These are phyloP conservation scores for Nakazawaea ishiwadae DNA, from an alignment of 805 yeast genomes.

Conservation along the genomic window DNA sequence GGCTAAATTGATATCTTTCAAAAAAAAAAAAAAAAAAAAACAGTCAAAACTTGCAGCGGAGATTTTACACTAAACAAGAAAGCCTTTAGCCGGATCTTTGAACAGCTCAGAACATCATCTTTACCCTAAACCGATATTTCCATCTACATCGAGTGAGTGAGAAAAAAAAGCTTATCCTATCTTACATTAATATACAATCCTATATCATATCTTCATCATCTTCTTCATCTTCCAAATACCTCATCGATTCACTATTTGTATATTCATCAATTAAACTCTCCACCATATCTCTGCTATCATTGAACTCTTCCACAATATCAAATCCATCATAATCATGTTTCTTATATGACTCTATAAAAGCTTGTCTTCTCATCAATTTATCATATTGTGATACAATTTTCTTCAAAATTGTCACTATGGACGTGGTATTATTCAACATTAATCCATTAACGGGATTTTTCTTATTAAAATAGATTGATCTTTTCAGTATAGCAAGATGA, in stretches of 20 bases:
- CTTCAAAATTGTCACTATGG: conserved; percentile 61
- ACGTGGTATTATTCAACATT: conserved; percentile 79
- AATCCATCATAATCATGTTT: conserved; percentile 39
- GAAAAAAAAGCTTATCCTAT: no score
- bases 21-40: no score
- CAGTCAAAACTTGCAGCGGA: no score
- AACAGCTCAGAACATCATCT: no score
- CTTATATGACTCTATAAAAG: conserved; percentile 77
- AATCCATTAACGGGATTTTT: conserved; percentile 62
- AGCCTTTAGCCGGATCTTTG: neutral
- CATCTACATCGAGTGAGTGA: no score
- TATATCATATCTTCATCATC: conserved; percentile 20
- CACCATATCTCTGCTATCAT: conserved; percentile 45
- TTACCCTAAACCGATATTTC: no score
- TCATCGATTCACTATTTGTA: conserved; percentile 32
- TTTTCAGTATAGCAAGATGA: conserved; percentile 71
- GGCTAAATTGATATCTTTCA: no score
- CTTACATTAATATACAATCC: no score
- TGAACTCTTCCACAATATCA: conserved; percentile 43
- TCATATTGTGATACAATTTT: conserved; percentile 76
- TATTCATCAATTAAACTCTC: conserved; percentile 44
- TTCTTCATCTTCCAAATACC: conserved; percentile 44
- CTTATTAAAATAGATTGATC: conserved; percentile 50
- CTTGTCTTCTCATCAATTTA: conserved; percentile 69
- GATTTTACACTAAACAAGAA: no score